phyloP scores from a whole-genome alignment of 1,139 yeast species.

The Geotrichum bryndzae region DNA sequence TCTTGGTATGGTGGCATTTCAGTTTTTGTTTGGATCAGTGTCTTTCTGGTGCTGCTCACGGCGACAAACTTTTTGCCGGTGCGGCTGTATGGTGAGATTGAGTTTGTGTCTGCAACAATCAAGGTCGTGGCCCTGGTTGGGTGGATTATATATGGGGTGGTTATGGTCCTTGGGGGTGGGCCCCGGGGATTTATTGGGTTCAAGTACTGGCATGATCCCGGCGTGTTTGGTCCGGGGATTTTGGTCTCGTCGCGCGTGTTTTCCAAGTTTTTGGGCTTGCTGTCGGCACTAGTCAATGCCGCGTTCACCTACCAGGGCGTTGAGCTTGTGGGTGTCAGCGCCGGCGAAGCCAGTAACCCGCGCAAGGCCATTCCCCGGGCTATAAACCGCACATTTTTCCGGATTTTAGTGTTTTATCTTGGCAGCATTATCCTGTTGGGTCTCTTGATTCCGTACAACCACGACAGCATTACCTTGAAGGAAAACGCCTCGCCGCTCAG shows the following conservation, averaged over 20 bases:
- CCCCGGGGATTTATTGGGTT: slow-evolving; percentile 64
- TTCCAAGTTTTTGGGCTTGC: slow-evolving; percentile 46
- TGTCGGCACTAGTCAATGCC: slow-evolving; percentile 56
- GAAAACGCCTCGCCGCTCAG: slow-evolving; percentile 51
- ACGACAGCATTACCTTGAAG: slow-evolving; percentile 41
- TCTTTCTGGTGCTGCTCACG: slow-evolving; percentile 28
- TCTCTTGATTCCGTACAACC: slow-evolving; percentile 59
- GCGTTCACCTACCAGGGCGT: slow-evolving; percentile 72
- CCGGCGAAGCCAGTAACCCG: slow-evolving; percentile 74
- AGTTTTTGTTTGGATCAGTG: slow-evolving; percentile 42
- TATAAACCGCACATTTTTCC: slow-evolving; percentile 65
- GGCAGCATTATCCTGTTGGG: slow-evolving; percentile 59
- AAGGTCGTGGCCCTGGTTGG: slow-evolving; percentile 50
- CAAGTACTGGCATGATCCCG: slow-evolving; percentile 67
- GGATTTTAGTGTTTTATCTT: slow-evolving; percentile 66
- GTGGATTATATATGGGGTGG: slow-evolving; percentile 59
- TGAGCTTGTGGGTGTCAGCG: slow-evolving; percentile 68
- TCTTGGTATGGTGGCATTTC: slow-evolving; percentile 51
- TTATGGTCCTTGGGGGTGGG: slow-evolving; percentile 72
- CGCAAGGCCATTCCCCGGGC: slow-evolving; percentile 73
- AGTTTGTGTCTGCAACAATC: slow-evolving; percentile 38
- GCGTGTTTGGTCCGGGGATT: slow-evolving; percentile 54
- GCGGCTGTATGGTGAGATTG: slow-evolving; percentile 36
- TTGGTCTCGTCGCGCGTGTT: slow-evolving; percentile 44
- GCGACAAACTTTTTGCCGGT: slow-evolving; percentile 35